Percentiles rank a stretch among this genome's conserved stretches.
These are phyloP conservation scores for Violaceomyces palustris DNA, from an alignment of 1,284 basidiomycete genomes.

Conservation along the genomic window DNA sequence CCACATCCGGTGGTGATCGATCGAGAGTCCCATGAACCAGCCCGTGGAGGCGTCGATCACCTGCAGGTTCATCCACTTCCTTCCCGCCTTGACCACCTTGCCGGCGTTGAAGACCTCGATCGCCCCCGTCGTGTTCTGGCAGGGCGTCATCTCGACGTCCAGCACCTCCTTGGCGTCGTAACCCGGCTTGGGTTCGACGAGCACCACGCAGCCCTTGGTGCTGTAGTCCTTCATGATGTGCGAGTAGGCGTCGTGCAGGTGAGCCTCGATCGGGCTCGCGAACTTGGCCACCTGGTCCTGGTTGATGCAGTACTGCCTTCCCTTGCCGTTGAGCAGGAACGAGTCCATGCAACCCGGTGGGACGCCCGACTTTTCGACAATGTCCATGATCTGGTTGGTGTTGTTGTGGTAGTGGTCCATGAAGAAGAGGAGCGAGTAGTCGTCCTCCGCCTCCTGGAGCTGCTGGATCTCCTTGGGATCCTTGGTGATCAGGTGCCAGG, in stretches of 20 bases:
- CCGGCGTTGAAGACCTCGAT: too few relatives aligned
- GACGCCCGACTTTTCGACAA: not conserved
- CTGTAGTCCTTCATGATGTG: too few relatives aligned
- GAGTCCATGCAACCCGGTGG: not conserved
- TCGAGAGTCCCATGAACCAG: too few relatives aligned
- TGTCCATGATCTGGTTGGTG: not conserved
- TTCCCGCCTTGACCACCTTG: not conserved
- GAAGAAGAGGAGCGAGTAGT: not conserved
- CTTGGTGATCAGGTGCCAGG: not conserved
- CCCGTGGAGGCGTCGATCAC: slow-evolving; percentile 20
- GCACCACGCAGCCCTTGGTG: too few relatives aligned
- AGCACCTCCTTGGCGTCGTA: too few relatives aligned
- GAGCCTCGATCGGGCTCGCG: too few relatives aligned
- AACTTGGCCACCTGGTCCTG: too few relatives aligned
- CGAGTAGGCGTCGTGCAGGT: too few relatives aligned
- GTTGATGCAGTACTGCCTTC: not conserved
- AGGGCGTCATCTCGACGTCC: too few relatives aligned
- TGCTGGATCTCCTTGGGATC: not conserved
- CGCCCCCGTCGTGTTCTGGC: too few relatives aligned
- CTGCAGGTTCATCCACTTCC: not conserved
- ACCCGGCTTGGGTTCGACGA: too few relatives aligned
- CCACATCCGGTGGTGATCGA: too few relatives aligned
- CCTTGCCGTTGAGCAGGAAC: not conserved
- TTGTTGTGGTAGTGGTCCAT: not conserved
- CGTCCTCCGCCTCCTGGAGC: not conserved